Evolutionary conservation across 768 basidiomycete species (phyloP).

Genomic region (Tylopilus sp.): DNA sequence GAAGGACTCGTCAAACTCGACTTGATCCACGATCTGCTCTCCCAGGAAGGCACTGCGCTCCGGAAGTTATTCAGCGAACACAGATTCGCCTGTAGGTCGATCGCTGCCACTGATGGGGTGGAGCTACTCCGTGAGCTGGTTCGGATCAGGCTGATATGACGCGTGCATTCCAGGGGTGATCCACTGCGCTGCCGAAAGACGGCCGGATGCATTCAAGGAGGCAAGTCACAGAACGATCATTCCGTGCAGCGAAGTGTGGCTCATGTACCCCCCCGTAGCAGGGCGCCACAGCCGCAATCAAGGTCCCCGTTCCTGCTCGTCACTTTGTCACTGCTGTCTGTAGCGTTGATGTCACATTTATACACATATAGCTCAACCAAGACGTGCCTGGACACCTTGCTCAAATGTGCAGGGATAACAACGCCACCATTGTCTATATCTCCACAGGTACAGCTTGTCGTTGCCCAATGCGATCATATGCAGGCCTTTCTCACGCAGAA

Average conservation of each 20-base stretch:
- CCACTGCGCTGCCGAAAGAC: slow-evolving; percentile 92
- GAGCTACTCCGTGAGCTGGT: too few species aligned
- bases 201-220: slow-evolving; percentile 91
- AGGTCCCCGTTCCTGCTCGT: slow-evolving; percentile 36
- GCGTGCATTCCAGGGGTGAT: slow-evolving; percentile 61
- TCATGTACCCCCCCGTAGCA: slow-evolving; percentile 2
- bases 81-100: slow-evolving; percentile 65
- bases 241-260: not conserved
- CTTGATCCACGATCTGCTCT: slow-evolving; percentile 47
- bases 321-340: not conserved
- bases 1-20: slow-evolving; percentile 59
- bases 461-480: not conserved
- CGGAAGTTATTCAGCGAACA: slow-evolving; percentile 51
- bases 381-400: slow-evolving; percentile 73
- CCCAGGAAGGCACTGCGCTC: slow-evolving; percentile 38
- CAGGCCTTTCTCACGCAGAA: slow-evolving; percentile 7
- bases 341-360: not conserved
- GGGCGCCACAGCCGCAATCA: slow-evolving; percentile 66
- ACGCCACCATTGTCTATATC: slow-evolving; percentile 82
- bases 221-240: slow-evolving; percentile 37
- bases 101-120: not conserved
- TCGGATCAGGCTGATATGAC: slow-evolving; percentile 5
- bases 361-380: slow-evolving; percentile 64
- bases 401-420: slow-evolving; percentile 53
- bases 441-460: slow-evolving; percentile 67